phyloP scores from a whole-genome alignment of 176 grass and related monocot genomes.

The Ampelocalamus luodianensis region DNA sequence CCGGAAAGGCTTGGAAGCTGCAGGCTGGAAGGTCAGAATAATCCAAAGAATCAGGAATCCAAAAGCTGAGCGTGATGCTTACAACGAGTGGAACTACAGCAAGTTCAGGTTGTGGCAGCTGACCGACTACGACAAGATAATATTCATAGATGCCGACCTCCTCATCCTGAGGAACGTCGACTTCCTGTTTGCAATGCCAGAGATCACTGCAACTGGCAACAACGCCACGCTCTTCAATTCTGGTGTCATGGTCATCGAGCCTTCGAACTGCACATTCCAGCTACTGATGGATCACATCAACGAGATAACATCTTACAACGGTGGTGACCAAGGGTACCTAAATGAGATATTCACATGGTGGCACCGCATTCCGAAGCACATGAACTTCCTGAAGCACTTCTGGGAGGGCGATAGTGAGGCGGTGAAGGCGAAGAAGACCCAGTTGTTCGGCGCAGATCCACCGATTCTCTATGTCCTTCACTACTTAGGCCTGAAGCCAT shows the following conservation, averaged over 20 bases:
- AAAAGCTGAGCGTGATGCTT: conserved; percentile 73
- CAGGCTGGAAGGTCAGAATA: conserved; percentile 83
- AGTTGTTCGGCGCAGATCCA: conserved; percentile 69
- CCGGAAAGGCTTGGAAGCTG: conserved; percentile 62
- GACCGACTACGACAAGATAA: conserved; percentile 91
- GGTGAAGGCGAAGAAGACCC: conserved; percentile 71
- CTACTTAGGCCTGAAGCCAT: conserved; percentile 85
- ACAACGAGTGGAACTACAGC: conserved; percentile 99
- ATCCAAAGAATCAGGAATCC: conserved; percentile 88
- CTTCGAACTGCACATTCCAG: conserved; percentile 91
- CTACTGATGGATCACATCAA: conserved; percentile 90
- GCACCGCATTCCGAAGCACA: conserved; percentile 82
- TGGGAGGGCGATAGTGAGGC: conserved; percentile 77
- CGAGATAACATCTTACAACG: conserved; percentile 90
- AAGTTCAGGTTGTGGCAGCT: conserved; percentile 99
- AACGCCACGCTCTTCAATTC: conserved; percentile 90
- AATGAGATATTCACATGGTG: conserved; percentile 99
- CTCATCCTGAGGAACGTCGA: conserved; percentile 91
- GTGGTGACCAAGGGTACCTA: conserved; percentile 90
- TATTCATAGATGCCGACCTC: conserved; percentile 95
- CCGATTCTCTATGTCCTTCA: conserved; percentile 78
- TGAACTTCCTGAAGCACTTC: conserved; percentile 98
- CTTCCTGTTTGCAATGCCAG: conserved; percentile 88
- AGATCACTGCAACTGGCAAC: conserved; percentile 81
- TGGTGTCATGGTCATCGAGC: conserved; percentile 87